Percentiles rank a stretch among this genome's conserved stretches.
These are phyloP conservation scores for Mariannaea elegans DNA, from an alignment of 2,329 filamentous ascomycete species.

Conservation along the genomic window DNA sequence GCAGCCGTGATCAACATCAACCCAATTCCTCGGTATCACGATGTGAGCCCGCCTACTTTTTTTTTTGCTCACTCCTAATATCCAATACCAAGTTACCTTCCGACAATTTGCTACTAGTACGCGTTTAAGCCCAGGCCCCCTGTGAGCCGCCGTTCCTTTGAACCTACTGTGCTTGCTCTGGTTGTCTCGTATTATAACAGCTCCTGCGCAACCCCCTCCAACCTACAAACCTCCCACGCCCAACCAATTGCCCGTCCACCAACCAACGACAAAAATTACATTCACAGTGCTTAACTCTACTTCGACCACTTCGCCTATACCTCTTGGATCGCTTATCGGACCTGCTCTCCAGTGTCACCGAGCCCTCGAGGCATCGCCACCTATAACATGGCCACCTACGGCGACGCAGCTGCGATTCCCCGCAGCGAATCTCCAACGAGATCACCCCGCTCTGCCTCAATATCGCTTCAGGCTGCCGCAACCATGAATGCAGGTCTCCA, in stretches of 20 bases:
- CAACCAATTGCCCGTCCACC: background rate
- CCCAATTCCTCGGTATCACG: slow-evolving; percentile 6
- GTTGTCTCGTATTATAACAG: too few relatives aligned
- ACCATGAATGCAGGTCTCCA: slow-evolving; percentile 81
- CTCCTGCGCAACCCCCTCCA: slow-evolving; percentile 2
- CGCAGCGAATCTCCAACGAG: slow-evolving; percentile 63
- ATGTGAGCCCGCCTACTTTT: background rate
- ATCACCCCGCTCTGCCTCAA: slow-evolving; percentile 71
- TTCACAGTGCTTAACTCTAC: background rate
- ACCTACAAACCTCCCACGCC: slow-evolving; percentile 16
- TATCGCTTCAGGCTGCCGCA: slow-evolving; percentile 79
- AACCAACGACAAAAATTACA: background rate
- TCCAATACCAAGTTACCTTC: background rate
- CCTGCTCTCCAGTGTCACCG: background rate
- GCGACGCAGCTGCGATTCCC: slow-evolving; percentile 34
- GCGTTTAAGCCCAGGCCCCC: background rate
- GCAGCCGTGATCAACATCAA: slow-evolving; percentile 12
- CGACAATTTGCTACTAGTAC: background rate
- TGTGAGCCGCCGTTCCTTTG: background rate
- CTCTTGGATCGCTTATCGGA: background rate
- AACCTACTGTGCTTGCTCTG: too few relatives aligned
- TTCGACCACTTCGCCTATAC: background rate
- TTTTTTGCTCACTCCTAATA: background rate
- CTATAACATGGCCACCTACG: slow-evolving; percentile 44
- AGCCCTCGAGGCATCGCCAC: background rate